A percentile compares a stretch with the other conserved stretches of the same genome.
Conservation (phyloP, 1,284 basidiomycete genomes). For the Irpex lacteus region DNA sequence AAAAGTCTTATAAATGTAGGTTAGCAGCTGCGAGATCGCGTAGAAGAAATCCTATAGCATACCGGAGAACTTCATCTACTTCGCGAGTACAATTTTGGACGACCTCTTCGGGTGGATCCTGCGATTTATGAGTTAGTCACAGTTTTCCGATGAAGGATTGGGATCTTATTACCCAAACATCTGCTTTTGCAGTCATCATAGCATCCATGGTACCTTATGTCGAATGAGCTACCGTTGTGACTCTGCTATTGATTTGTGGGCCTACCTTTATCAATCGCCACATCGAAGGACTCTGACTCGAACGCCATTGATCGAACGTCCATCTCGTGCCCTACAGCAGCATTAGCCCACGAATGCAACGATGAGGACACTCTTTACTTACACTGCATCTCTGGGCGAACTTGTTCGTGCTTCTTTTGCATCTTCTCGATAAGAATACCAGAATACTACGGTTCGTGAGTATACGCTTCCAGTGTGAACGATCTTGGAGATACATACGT, state of each 20-base stretch:
- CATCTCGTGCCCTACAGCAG: constrained; percentile 77
- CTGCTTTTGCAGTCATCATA: constrained; percentile 86
- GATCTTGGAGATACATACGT: constrained; percentile 48
- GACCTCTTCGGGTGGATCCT: constrained; percentile 82
- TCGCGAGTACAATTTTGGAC: constrained; percentile 78
- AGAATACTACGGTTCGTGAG: constrained; percentile 61
- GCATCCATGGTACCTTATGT: constrained; percentile 84
- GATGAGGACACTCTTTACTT: constrained; percentile 20
- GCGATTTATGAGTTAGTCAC: neutral
- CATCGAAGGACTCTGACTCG: constrained; percentile 68
- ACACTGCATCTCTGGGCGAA: constrained; percentile 79
- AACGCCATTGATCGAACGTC: constrained; percentile 79
- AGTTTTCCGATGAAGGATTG: no score
- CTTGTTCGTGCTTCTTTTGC: constrained; percentile 52
- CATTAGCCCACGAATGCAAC: neutral
- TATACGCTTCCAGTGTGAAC: neutral
- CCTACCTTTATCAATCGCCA: constrained; percentile 87
- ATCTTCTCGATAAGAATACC: constrained; percentile 80
- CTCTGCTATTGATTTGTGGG: neutral
- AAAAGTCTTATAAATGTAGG: constrained; percentile 52
- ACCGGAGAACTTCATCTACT: constrained; percentile 81
- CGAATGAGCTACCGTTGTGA: neutral
- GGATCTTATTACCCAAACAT: constrained; percentile 75
- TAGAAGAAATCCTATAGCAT: constrained; percentile 15
- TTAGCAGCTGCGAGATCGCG: neutral